Conservation (phyloP, 345 rosid genomes). For the Jatropha curcas region DNA sequence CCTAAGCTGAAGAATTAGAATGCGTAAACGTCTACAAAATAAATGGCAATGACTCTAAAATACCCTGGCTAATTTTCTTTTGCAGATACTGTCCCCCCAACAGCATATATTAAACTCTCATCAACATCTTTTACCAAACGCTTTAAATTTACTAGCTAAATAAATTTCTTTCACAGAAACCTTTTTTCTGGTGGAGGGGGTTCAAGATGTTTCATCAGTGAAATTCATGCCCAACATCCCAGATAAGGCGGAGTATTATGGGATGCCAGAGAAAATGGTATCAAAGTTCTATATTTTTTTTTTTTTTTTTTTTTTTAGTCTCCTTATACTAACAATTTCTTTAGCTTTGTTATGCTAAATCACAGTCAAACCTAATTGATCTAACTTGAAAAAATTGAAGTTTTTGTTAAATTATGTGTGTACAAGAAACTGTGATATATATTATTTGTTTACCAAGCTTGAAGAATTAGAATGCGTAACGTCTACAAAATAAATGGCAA, state of each 20-base stretch:
- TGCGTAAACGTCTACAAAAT: background rate
- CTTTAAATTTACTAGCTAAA: constrained; percentile 68
- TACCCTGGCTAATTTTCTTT: constrained; percentile 18
- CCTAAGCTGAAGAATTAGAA: no score
- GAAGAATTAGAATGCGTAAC: background rate
- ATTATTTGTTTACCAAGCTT: constrained; percentile 1
- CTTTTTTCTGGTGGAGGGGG: constrained; percentile 70
- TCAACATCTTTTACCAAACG: constrained; percentile 71
- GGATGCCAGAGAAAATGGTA: no score
- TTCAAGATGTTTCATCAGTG: constrained; percentile 71
- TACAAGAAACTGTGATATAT: no score
- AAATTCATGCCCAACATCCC: no score
- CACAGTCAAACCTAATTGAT: background rate
- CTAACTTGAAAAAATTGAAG: no score
- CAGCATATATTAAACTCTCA: constrained; percentile 63
- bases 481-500: background rate
- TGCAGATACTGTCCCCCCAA: constrained; percentile 84
- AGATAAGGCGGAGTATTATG: no score
- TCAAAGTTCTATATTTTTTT: no score
- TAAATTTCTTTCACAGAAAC: constrained; percentile 75
- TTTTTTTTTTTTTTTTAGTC: background rate
- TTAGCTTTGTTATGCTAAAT: background rate
- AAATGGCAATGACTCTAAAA: background rate
- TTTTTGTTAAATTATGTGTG: no score
- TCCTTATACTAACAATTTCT: background rate